Evolutionary conservation across 495 filamentous ascomycete species (phyloP).

Genomic region (Copromyces sp.): DNA sequence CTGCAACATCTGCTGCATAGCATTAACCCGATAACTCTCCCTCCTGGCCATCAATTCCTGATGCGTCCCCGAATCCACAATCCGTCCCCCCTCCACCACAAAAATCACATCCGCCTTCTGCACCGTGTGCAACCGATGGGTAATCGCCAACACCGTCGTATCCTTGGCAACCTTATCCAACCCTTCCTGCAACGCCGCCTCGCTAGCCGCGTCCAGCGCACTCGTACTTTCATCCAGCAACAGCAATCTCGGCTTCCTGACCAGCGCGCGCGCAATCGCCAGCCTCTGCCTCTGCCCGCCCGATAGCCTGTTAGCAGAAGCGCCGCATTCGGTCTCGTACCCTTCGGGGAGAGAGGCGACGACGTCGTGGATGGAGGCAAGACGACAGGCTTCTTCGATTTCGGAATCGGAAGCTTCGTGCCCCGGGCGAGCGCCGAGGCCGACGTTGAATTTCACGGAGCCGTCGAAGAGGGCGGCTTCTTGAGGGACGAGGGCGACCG

Average conservation of each 20-base stretch:
- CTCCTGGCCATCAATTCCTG: constrained; percentile 50
- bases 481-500: constrained; percentile 51
- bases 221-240: constrained; percentile 81
- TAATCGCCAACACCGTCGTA: constrained; percentile 73
- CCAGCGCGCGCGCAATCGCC: constrained; percentile 65
- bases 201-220: constrained; percentile 65
- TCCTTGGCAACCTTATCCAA: constrained; percentile 59
- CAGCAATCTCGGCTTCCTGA: constrained; percentile 71
- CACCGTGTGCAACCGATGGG: constrained; percentile 70
- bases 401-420: constrained; percentile 36
- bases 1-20: constrained; percentile 30
- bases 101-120: constrained; percentile 66
- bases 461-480: constrained; percentile 43
- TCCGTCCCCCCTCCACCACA: constrained; percentile 56
- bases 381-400: constrained; percentile 45
- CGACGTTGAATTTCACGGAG: constrained; percentile 49
- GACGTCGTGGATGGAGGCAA: constrained; percentile 50
- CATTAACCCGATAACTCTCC: constrained; percentile 50
- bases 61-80: constrained; percentile 61
- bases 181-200: constrained; percentile 58
- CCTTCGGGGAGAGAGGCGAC: constrained; percentile 47
- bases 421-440: constrained; percentile 34
- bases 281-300: constrained; percentile 58
- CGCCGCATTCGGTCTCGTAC: constrained; percentile 51
- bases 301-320: constrained; percentile 37